These are phyloP conservation scores for Hypericum perforatum DNA, from an alignment of 345 rosid genomes.

Conservation along the genomic window DNA sequence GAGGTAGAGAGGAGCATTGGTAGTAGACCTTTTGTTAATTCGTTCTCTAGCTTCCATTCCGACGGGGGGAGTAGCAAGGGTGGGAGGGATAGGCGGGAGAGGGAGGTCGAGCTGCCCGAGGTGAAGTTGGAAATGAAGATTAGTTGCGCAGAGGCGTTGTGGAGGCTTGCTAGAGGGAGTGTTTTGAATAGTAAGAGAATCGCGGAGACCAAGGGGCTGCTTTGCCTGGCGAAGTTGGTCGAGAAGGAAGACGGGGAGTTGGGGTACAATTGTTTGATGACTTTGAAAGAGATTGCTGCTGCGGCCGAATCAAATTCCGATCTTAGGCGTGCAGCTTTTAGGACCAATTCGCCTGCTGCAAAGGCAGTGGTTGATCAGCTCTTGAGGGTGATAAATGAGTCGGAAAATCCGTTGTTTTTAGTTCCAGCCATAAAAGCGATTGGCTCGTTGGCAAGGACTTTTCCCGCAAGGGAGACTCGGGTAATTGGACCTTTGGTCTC, in stretches of 20 bases:
- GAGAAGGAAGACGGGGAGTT: slow-evolving; percentile 60
- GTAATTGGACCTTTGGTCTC: slow-evolving; percentile 57
- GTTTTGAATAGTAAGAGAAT: slow-evolving; percentile 61
- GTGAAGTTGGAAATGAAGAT: slow-evolving; percentile 54
- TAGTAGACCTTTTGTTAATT: slow-evolving; percentile 23
- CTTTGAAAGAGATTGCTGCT: slow-evolving; percentile 68
- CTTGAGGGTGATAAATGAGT: slow-evolving; percentile 45
- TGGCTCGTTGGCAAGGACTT: slow-evolving; percentile 79
- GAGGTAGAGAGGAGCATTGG: slow-evolving; percentile 31
- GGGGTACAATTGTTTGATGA: slow-evolving; percentile 72
- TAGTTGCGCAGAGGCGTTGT: slow-evolving; percentile 57
- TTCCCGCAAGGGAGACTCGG: slow-evolving; percentile 76
- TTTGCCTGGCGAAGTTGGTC: slow-evolving; percentile 74
- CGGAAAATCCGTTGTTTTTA: slow-evolving; percentile 36
- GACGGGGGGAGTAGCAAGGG: slow-evolving; percentile 24
- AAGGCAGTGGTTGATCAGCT: slow-evolving; percentile 84
- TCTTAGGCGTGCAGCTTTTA: slow-evolving; percentile 75
- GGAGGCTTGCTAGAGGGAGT: slow-evolving; percentile 78
- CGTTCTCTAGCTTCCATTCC: slow-evolving; percentile 33
- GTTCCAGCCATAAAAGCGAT: slow-evolving; percentile 62
- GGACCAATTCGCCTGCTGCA: slow-evolving; percentile 78
- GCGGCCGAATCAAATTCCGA: slow-evolving; percentile 66
- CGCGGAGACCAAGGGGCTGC: slow-evolving; percentile 87
- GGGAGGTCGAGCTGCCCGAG: slow-evolving; percentile 65
- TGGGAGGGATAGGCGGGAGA: slow-evolving; percentile 44